phyloP scores from a whole-genome alignment of 768 basidiomycete species.

The Boletus bicolor region DNA sequence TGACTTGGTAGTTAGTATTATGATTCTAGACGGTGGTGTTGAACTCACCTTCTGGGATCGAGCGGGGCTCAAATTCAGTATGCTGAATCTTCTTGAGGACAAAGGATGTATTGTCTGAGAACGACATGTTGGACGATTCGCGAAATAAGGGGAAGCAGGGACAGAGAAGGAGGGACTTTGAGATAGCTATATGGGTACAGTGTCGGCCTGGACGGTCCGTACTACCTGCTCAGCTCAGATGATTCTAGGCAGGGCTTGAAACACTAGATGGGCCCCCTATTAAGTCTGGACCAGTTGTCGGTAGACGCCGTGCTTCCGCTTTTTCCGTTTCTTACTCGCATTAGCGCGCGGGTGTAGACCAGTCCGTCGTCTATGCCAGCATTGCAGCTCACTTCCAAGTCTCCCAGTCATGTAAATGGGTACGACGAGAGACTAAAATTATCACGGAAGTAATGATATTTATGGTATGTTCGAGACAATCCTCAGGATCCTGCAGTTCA shows the following conservation, averaged over 20 bases:
- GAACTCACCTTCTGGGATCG: constrained; percentile 66
- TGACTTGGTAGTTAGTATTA: constrained; percentile 25
- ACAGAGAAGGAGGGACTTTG: not conserved
- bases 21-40: not conserved
- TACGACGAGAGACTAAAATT: not conserved
- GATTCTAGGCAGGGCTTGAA: not conserved
- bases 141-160: not conserved
- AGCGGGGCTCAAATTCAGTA: constrained; percentile 67
- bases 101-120: constrained; percentile 67
- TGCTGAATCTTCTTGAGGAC: constrained; percentile 67
- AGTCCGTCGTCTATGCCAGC: too few relatives aligned
- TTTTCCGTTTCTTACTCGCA: too few relatives aligned
- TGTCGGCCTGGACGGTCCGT: constrained; percentile 8
- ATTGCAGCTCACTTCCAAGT: too few relatives aligned
- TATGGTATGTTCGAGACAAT: too few relatives aligned
- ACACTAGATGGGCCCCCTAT: too few relatives aligned
- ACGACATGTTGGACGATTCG: constrained; percentile 43
- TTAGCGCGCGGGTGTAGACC: too few relatives aligned
- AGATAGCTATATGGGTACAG: not conserved
- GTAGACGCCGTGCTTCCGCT: too few relatives aligned
- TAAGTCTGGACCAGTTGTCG: too few relatives aligned
- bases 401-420: too few relatives aligned
- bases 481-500: not conserved
- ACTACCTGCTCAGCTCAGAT: constrained; percentile 2
- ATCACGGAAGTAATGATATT: not conserved